Conservation (phyloP, 2,329 filamentous ascomycete genomes). For the Ascochyta clinopodiicola region DNA sequence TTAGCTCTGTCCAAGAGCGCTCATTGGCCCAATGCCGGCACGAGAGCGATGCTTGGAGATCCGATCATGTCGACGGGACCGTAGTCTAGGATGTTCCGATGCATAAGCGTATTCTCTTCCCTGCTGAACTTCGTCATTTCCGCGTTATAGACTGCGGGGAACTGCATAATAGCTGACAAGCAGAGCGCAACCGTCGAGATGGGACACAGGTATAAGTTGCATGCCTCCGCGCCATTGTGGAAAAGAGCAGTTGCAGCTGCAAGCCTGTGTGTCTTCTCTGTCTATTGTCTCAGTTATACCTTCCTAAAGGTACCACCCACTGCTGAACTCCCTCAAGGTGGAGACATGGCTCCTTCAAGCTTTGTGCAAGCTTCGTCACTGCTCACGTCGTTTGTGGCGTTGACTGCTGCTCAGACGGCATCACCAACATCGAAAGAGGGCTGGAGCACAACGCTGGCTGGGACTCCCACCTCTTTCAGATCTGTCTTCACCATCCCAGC, state of each 20-base stretch:
- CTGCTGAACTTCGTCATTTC: constrained; percentile 21
- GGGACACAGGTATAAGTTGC: constrained; percentile 17
- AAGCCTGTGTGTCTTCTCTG: constrained; percentile 4
- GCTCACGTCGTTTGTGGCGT: constrained; percentile 33
- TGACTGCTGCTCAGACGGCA: constrained; percentile 31
- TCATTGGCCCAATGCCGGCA: constrained; percentile 33
- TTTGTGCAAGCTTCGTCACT: constrained; percentile 31
- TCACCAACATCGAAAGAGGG: constrained; percentile 26
- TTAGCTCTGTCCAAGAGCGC: not conserved
- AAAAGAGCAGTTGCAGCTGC: constrained; percentile 7
- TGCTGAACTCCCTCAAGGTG: constrained; percentile 1
- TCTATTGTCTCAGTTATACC: constrained; percentile 3
- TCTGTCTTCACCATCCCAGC: constrained; percentile 48
- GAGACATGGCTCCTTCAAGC: constrained; percentile 20
- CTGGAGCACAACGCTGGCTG: constrained; percentile 33
- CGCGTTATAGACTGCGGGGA: constrained; percentile 21
- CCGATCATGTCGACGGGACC: constrained; percentile 5
- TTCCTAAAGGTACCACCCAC: not conserved
- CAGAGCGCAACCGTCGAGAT: constrained; percentile 1
- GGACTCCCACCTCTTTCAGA: constrained; percentile 40
- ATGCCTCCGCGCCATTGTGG: constrained; percentile 4
- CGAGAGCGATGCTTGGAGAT: constrained; percentile 5
- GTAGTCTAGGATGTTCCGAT: constrained; percentile 11
- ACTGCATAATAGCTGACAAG: constrained; percentile 9
- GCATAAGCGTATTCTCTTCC: constrained; percentile 1